phyloP scores from a whole-genome alignment of 306 rosid genomes.

The Pterocarpus santalinus region DNA sequence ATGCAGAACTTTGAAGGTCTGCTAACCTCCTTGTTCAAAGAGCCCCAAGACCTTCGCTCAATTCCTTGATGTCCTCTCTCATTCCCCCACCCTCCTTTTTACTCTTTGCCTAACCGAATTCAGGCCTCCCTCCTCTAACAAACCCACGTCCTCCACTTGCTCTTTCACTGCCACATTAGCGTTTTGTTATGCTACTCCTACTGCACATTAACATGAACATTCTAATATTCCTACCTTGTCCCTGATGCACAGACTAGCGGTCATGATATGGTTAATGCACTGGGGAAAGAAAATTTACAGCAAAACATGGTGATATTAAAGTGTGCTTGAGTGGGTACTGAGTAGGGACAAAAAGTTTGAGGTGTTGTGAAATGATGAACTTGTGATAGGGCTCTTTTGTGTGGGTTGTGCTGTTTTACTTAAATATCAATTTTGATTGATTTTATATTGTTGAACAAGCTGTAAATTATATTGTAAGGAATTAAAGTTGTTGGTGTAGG shows the following conservation, averaged over 20 bases:
- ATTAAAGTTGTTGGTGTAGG: constrained; percentile 1
- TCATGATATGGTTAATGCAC: constrained; percentile 5
- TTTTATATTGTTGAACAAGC: not conserved
- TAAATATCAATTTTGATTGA: not conserved
- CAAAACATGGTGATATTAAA: not conserved
- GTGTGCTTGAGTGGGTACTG: not conserved
- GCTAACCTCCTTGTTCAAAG: no score
- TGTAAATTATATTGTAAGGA: not conserved
- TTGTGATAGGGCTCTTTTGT: not conserved
- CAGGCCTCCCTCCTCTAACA: no score
- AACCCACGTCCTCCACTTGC: no score
- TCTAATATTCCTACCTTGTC: no score
- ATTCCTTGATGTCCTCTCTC: no score
- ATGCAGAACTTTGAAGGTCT: no score
- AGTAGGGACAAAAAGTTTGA: not conserved
- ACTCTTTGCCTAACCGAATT: no score
- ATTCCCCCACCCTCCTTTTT: no score
- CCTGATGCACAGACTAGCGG: not conserved
- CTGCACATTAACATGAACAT: no score
- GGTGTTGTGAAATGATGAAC: constrained; percentile 3
- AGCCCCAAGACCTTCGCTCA: no score
- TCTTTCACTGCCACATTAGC: no score
- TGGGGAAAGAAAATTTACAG: not conserved
- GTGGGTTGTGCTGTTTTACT: not conserved
- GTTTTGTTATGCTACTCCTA: no score